Conservation (phyloP, 2,329 filamentous ascomycete genomes). For the Hymenoscyphus albidus region DNA sequence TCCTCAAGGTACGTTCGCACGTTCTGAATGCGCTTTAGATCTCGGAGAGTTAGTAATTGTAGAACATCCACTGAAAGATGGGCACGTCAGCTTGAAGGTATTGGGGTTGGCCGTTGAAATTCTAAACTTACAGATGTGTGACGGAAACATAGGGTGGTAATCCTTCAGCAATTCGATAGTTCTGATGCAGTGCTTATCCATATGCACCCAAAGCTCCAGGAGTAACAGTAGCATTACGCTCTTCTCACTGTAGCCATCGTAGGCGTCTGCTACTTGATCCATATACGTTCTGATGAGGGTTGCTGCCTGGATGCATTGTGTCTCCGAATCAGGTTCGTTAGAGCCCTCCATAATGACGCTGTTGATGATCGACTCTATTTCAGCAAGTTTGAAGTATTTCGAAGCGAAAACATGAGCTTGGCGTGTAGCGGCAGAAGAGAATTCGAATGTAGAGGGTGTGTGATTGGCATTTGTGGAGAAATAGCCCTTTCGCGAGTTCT, state of each 20-base stretch:
- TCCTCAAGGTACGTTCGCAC: conserved; percentile 48
- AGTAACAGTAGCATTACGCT: conserved; percentile 48
- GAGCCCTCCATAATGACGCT: neutral
- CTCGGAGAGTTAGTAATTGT: conserved; percentile 43
- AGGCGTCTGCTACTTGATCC: conserved; percentile 34
- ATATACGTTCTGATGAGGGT: conserved; percentile 39
- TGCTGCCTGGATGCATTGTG: conserved; percentile 34
- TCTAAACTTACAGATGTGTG: conserved; percentile 34
- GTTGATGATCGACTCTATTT: conserved; percentile 23
- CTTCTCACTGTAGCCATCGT: conserved; percentile 44
- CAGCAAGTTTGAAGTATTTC: conserved; percentile 26
- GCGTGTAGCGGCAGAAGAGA: conserved; percentile 7
- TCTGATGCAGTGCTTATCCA: conserved; percentile 47
- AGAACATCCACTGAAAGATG: conserved; percentile 46
- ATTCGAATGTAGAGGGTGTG: neutral
- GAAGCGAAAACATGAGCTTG: conserved; percentile 20
- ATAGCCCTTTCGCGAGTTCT: conserved; percentile 3
- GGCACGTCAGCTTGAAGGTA: neutral
- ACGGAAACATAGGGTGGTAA: conserved; percentile 49
- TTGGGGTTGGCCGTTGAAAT: neutral
- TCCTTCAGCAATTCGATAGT: conserved; percentile 45
- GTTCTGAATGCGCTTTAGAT: conserved; percentile 48
- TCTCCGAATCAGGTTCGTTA: conserved; percentile 2
- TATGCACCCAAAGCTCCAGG: conserved; percentile 54
- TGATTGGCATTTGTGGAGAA: neutral